phyloP scores from a whole-genome alignment of 2,329 filamentous ascomycete species.

The Penicillium sp. region DNA sequence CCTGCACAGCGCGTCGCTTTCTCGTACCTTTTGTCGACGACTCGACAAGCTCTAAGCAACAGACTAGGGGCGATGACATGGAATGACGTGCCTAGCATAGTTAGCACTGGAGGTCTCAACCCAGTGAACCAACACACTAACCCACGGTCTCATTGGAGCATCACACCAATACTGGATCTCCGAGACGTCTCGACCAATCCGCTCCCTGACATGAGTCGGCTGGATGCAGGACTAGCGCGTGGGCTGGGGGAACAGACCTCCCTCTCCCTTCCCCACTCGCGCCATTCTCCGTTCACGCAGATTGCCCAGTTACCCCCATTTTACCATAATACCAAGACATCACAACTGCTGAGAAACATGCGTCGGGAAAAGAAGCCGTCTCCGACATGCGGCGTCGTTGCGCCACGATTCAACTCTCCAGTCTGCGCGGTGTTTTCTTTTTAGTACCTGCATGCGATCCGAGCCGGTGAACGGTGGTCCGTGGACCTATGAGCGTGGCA shows the following conservation, averaged over 20 bases:
- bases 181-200: constrained; percentile 10
- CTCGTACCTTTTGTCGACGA: constrained; percentile 4
- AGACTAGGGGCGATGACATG: background rate
- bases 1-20: constrained; percentile 3
- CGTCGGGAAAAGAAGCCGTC: background rate
- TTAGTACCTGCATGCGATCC: constrained; percentile 31
- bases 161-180: constrained; percentile 7
- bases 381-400: constrained; percentile 13
- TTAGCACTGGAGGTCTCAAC: constrained; percentile 3
- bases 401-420: constrained; percentile 1
- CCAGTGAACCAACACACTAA: background rate
- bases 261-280: too few relatives aligned
- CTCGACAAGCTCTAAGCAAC: background rate
- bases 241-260: constrained; percentile 13
- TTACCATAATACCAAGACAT: background rate
- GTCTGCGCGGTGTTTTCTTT: constrained; percentile 19
- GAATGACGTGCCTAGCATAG: constrained; percentile 7
- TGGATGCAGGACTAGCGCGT: constrained; percentile 16
- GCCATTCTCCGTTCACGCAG: too few relatives aligned
- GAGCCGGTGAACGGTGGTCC: constrained; percentile 27
- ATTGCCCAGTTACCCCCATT: too few relatives aligned
- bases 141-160: constrained; percentile 10
- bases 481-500: constrained; percentile 19
- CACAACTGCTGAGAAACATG: too few relatives aligned
- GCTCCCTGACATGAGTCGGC: constrained; percentile 15